phyloP scores from a whole-genome alignment of 2,329 filamentous ascomycete species.

The Alternaria longipes region DNA sequence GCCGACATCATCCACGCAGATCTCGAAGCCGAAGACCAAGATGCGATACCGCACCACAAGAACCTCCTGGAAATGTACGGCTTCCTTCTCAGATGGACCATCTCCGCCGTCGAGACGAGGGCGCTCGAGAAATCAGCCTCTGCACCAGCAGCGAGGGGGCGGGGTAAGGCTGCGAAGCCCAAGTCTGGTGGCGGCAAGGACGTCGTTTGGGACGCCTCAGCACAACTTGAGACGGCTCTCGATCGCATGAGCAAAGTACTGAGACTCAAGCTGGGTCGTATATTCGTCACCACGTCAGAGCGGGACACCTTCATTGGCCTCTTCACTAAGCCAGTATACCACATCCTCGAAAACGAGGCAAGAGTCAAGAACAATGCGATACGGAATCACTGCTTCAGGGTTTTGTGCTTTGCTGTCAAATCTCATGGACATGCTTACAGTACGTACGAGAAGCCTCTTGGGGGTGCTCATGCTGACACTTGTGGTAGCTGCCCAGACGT shows the following conservation, averaged over 20 bases:
- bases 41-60: constrained; percentile 83
- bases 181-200: constrained; percentile 70
- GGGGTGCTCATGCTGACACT: constrained; percentile 21
- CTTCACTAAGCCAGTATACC: constrained; percentile 90
- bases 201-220: constrained; percentile 84
- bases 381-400: constrained; percentile 96
- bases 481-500: constrained; percentile 84
- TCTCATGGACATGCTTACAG: constrained; percentile 97
- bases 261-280: constrained; percentile 88
- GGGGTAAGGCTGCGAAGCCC: constrained; percentile 78
- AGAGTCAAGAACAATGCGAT: constrained; percentile 88
- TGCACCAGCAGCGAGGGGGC: constrained; percentile 74
- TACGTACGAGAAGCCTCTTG: constrained; percentile 54
- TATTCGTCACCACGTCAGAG: constrained; percentile 96
- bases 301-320: constrained; percentile 93
- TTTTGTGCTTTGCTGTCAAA: constrained; percentile 94
- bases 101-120: constrained; percentile 93
- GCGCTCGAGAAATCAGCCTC: constrained; percentile 86
- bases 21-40: constrained; percentile 88
- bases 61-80: constrained; percentile 91
- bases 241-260: constrained; percentile 97
- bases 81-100: constrained; percentile 93
- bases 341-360: constrained; percentile 92
- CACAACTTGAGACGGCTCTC: constrained; percentile 86
- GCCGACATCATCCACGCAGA: constrained; percentile 86